These are phyloP conservation scores for Globisporangium abappressorium DNA, from an alignment of 352 stramenopile species.

Conservation along the genomic window DNA sequence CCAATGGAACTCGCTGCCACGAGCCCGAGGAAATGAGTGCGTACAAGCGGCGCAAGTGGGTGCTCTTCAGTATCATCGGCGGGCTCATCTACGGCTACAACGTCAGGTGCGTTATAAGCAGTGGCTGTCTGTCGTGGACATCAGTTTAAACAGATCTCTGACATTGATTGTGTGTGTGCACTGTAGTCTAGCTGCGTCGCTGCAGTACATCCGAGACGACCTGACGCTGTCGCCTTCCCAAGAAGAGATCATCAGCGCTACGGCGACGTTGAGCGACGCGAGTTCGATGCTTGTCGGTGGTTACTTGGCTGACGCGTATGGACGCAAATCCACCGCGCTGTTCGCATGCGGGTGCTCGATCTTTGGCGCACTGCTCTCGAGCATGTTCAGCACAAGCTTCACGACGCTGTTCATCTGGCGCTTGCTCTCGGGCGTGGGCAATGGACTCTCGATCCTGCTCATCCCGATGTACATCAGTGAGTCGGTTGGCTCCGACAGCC, in stretches of 20 bases:
- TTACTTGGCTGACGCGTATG: conserved; percentile 66
- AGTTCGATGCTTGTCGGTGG: conserved; percentile 78
- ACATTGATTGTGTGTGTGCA: background rate
- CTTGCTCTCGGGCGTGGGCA: conserved; percentile 71
- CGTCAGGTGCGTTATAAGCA: conserved; percentile 37
- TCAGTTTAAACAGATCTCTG: background rate
- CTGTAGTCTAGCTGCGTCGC: conserved; percentile 51
- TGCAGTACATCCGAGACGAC: conserved; percentile 82
- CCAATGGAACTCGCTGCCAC: conserved; percentile 18
- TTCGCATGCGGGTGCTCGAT: conserved; percentile 73
- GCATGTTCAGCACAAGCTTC: conserved; percentile 52
- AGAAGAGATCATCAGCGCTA: conserved; percentile 75
- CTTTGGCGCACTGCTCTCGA: conserved; percentile 53
- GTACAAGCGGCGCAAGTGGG: conserved; percentile 51
- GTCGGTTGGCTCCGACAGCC: conserved; percentile 59
- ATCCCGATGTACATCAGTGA: conserved; percentile 90
- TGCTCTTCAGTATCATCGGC: conserved; percentile 77
- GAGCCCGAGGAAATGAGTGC: conserved; percentile 16
- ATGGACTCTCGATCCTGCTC: conserved; percentile 80
- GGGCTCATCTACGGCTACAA: conserved; percentile 90
- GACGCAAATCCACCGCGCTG: conserved; percentile 67
- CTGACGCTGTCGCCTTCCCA: conserved; percentile 60
- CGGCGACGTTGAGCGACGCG: conserved; percentile 77
- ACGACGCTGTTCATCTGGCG: conserved; percentile 65
- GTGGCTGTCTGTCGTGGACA: background rate